Evolutionary conservation across 305 asterid genomes (phyloP), one percentile per base, ranked within the genome.

Genomic region (Solanum hybrid): DNA sequence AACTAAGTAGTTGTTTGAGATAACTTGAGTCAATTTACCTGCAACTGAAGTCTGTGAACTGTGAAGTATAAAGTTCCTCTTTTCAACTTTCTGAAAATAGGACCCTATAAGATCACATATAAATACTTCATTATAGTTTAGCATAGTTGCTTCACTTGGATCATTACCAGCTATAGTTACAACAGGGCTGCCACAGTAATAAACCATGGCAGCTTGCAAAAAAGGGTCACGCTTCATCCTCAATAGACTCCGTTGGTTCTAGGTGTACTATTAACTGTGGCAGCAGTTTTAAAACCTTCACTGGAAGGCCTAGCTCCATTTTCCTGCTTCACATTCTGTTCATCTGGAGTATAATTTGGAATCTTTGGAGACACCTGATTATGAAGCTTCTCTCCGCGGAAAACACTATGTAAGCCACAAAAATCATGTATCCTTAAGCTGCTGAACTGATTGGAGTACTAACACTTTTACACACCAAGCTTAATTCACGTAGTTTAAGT

Each of bases 141-240:
- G 96, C 42, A 87, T 91, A 88, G 91, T 94, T 8, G 97, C 91
- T 92, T 95, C 95, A 89, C 93, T 93, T 69, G 98, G 96, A 93
- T 96, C 99, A 91, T 97, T 97, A 89, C 98, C 99, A 92, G 99
- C 99, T 88, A 96, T 95, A 3, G 99, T 97, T 79, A 98, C 98
- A 88, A 97, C 88, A 40, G 99, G 98, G 88, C 86, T 93, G 51
- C 95, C 96, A 88, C 98, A 95, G 91, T 95, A 96, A 91, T 94
- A 91, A n/a, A 97, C 95, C 91, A 96, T 92, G 81, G 99, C 94
- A 22, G 96, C 97, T 73, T 94, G 93, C 91, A 96, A 91, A 86
- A 92, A 92, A 75, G 90, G 90, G 90, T 98, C 98, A 97, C 1
- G 99, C 98, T 92, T 97, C 99, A 66, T 96, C 99, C 93, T 96